These are phyloP conservation scores for Aristolochia californica DNA, from an alignment of 164 flowering plant species.

Conservation along the genomic window DNA sequence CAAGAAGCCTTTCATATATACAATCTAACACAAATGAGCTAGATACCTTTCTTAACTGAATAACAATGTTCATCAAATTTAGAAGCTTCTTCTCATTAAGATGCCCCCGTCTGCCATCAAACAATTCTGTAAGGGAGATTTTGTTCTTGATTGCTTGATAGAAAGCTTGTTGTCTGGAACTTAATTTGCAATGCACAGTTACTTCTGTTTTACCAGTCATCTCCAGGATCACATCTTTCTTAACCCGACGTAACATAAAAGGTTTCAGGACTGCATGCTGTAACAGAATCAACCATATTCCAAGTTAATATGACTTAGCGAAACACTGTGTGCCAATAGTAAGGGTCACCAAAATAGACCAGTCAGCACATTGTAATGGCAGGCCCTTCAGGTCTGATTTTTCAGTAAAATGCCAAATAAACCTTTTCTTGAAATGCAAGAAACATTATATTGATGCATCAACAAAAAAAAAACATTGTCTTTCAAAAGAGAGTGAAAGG, in stretches of 20 bases:
- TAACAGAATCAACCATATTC: constrained; percentile 1
- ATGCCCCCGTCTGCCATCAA: constrained; percentile 81
- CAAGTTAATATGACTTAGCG: too few relatives aligned
- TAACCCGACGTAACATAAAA: constrained; percentile 93
- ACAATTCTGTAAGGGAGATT: constrained; percentile 90
- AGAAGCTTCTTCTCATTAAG: constrained; percentile 80
- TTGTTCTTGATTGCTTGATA: constrained; percentile 98
- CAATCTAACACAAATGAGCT: not conserved
- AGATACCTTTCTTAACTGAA: constrained; percentile 90
- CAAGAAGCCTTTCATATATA: not conserved
- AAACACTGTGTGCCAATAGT: too few relatives aligned
- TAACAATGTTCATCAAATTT: constrained; percentile 95
- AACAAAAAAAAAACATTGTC: too few relatives aligned
- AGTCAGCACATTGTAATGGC: too few relatives aligned
- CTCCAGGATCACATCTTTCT: constrained; percentile 91
- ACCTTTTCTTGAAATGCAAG: too few relatives aligned
- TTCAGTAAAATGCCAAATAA: too few relatives aligned
- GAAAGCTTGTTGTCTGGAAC: constrained; percentile 94
- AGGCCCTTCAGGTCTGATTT: too few relatives aligned
- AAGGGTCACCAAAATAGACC: too few relatives aligned
- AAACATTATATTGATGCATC: too few relatives aligned
- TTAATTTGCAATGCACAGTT: constrained; percentile 87
- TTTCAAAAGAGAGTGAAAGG: too few relatives aligned
- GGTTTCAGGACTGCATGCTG: constrained; percentile 98
- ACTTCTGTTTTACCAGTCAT: constrained; percentile 86